Evolutionary conservation across 2,329 filamentous ascomycete species (phyloP).

Genomic region (Xylaria sp.): DNA sequence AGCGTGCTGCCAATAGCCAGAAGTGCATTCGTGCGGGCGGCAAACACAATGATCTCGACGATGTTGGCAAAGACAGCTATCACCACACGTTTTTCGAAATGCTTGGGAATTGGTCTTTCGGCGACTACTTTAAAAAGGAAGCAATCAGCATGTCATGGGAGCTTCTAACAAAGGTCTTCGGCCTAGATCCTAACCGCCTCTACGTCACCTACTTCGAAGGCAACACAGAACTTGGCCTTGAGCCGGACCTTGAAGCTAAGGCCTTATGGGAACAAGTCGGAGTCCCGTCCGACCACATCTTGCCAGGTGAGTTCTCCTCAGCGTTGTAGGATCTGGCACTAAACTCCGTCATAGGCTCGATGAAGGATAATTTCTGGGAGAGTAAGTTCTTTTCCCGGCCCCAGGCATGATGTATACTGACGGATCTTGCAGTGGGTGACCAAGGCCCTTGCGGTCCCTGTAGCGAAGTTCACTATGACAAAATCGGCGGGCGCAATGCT

Average conservation of each 20-base stretch:
- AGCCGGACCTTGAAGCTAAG: neutral
- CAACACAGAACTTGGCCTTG: neutral
- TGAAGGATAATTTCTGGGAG: conserved; percentile 1
- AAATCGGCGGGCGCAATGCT: neutral
- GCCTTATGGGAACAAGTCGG: neutral
- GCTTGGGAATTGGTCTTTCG: neutral
- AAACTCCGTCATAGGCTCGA: neutral
- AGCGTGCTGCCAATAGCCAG: neutral
- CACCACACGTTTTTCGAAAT: neutral
- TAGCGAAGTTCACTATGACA: neutral
- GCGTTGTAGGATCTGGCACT: no score
- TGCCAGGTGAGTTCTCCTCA: no score
- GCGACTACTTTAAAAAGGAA: conserved; percentile 5
- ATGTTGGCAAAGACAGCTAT: neutral
- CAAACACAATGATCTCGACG: conserved; percentile 1
- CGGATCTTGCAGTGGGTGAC: neutral
- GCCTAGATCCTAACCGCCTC: neutral
- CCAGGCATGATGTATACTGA: no score
- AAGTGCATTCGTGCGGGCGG: neutral
- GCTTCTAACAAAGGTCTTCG: neutral
- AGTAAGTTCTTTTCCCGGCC: no score
- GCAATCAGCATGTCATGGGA: neutral
- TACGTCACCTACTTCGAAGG: conserved; percentile 4
- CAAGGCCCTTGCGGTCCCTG: conserved; percentile 3
- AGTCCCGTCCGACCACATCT: no score